Base-by-base conservation (phyloP, 2,329 filamentous ascomycete species). In the Pseudopithomyces maydicus region DNA sequence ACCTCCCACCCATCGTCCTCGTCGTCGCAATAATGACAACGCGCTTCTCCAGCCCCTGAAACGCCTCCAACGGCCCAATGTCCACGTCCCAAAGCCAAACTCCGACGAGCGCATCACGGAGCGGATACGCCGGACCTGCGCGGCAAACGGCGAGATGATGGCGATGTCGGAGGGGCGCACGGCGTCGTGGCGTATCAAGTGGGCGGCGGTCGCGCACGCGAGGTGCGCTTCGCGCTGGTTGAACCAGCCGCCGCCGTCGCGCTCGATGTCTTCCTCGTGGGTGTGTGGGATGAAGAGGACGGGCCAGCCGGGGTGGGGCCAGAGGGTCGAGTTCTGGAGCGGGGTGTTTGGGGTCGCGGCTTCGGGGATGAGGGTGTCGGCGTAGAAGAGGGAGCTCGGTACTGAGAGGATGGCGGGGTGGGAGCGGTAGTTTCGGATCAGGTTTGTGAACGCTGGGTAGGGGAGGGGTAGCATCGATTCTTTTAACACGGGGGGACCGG, bases 21-120 rank as follows among this genome's bases (percentile, higher is more conserved):
- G 79, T 81, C 2, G 78, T 81, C 57, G 78, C 80, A 6, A 81
- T 62, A 45, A 81, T 77, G 14, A 81, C 74, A 29, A 79, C 74
- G 11, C 77, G 68, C 42, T 71, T 75, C 60, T 81, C 79, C 6
- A 80, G 67, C 0, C 79, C 79, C 57, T 81, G 79, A 48, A 80
- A 81, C 19, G 78, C 79, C 55, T 80, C 79, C 33, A 80, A 64
- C 2, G 79, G 79, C 1, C 79, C 79, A 42, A 81, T 78, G 49
- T 80, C 80, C 7, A 81, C 71, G 23, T 72, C 66, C 63, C 72
- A 71, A 78, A 59, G 6, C 43, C 52, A 33, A 65, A 69, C 0
- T 15, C 20, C 2, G 2, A 8, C 0, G 59, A 61, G 8, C 79
- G 72, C 14, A 79, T 75, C 8, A 67, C 36, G 3, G 66, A 55